Conservation (phyloP, 169 alveolate species). For the Babesia ovata region DNA sequence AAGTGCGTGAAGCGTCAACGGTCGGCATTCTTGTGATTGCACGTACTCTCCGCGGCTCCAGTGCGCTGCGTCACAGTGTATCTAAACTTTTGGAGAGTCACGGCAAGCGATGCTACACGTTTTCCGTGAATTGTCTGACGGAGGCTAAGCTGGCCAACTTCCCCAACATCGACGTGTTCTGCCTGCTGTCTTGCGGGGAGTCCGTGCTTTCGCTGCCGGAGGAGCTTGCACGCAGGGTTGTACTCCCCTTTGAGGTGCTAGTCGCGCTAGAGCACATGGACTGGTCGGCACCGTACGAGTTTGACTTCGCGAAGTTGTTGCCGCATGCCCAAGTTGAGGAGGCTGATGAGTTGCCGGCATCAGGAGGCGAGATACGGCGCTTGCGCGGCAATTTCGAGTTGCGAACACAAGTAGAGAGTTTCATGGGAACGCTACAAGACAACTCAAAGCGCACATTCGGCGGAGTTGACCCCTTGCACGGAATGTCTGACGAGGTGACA, state of each 20-base stretch:
- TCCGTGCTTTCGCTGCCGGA: constrained; percentile 54
- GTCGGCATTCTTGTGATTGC: constrained; percentile 69
- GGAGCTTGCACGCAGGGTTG: constrained; percentile 47
- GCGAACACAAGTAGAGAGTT: constrained; percentile 23
- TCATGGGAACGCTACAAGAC: constrained; percentile 22
- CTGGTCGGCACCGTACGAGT: constrained; percentile 66
- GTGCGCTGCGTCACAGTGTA: constrained; percentile 44
- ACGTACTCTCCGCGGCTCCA: constrained; percentile 43
- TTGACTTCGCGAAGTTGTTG: constrained; percentile 56
- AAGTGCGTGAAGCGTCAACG: constrained; percentile 42
- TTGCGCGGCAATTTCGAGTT: constrained; percentile 26
- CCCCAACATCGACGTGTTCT: constrained; percentile 70
- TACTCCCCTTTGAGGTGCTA: constrained; percentile 73
- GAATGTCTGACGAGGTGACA: constrained; percentile 1
- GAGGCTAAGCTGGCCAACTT: constrained; percentile 74
- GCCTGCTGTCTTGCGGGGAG: constrained; percentile 69
- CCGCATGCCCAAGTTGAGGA: not conserved
- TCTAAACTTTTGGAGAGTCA: constrained; percentile 42
- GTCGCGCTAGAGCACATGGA: constrained; percentile 67
- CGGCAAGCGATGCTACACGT: constrained; percentile 53
- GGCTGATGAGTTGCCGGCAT: not conserved
- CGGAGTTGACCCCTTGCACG: constrained; percentile 61
- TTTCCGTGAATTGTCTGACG: constrained; percentile 72
- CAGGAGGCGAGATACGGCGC: constrained; percentile 9
- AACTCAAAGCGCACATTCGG: constrained; percentile 42